These are phyloP conservation scores for Fusarium sambucinum DNA, from an alignment of 2,329 filamentous ascomycete genomes.

Conservation along the genomic window DNA sequence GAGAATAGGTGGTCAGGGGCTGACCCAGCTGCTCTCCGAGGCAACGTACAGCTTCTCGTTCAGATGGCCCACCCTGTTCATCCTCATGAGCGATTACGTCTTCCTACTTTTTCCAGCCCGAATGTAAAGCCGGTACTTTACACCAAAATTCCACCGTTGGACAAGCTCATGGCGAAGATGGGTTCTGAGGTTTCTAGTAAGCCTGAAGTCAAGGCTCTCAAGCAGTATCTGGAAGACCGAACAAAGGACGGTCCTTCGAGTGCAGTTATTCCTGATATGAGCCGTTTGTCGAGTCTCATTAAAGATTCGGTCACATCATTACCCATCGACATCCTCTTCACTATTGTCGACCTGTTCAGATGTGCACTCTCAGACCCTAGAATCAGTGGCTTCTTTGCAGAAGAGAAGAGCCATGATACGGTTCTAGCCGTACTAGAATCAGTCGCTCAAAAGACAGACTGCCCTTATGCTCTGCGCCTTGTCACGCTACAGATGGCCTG, in stretches of 20 bases:
- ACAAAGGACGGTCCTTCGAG: slow-evolving; percentile 70
- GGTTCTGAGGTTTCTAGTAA: slow-evolving; percentile 68
- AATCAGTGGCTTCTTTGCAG: slow-evolving; percentile 84
- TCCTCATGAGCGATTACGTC: slow-evolving; percentile 76
- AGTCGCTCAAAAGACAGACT: slow-evolving; percentile 67
- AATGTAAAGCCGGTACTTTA: slow-evolving; percentile 77
- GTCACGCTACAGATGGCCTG: slow-evolving; percentile 86
- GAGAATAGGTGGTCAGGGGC: slow-evolving; percentile 86
- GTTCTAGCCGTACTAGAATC: slow-evolving; percentile 71
- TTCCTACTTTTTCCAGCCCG: slow-evolving; percentile 76
- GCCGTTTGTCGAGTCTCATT: slow-evolving; percentile 72
- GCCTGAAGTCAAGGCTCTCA: slow-evolving; percentile 71
- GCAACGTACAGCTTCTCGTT: slow-evolving; percentile 79
- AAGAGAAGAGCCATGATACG: slow-evolving; percentile 75
- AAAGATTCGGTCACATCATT: slow-evolving; percentile 66
- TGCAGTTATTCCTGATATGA: slow-evolving; percentile 77
- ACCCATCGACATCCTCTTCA: slow-evolving; percentile 76
- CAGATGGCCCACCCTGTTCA: slow-evolving; percentile 82
- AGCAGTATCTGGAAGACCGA: slow-evolving; percentile 77
- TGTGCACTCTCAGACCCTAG: slow-evolving; percentile 81
- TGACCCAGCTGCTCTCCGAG: slow-evolving; percentile 73
- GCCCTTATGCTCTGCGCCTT: slow-evolving; percentile 85
- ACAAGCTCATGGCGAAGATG: slow-evolving; percentile 85
- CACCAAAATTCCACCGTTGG: slow-evolving; percentile 81
- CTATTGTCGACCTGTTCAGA: slow-evolving; percentile 86